Percentiles rank a stretch among this genome's conserved stretches.
Evolutionary conservation across 108 stramenopile species (phyloP).

Genomic region (Epipyxis sp.): DNA sequence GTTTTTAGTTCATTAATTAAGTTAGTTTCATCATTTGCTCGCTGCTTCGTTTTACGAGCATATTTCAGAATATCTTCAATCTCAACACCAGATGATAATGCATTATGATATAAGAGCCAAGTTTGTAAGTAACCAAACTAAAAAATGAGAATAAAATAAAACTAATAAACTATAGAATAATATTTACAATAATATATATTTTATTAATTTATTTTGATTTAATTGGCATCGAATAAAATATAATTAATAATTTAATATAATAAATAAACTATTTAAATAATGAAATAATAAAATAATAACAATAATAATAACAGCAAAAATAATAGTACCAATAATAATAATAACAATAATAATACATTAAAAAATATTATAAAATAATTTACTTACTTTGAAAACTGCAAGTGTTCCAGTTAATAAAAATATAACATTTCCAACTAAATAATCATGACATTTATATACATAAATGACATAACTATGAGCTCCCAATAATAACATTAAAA

Average conservation of each 20-base stretch:
- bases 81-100: constrained; percentile 84
- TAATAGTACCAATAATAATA: too few species aligned
- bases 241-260: too few species aligned
- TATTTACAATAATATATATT: too few species aligned
- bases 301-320: too few species aligned
- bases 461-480: constrained; percentile 68
- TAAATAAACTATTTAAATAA: too few species aligned
- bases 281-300: too few species aligned
- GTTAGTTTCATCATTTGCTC: background rate
- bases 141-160: background rate
- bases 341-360: too few species aligned
- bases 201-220: too few species aligned
- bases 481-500: constrained; percentile 72
- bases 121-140: constrained; percentile 73
- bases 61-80: constrained; percentile 85
- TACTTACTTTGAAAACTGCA: too few species aligned
- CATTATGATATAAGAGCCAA: constrained; percentile 96
- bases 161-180: background rate
- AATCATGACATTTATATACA: constrained; percentile 82
- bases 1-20: background rate
- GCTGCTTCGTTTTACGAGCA: background rate
- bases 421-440: constrained; percentile 85
- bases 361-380: too few species aligned
- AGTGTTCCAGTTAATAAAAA: constrained; percentile 73
- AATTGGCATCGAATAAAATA: too few species aligned